A percentile compares a stretch with the other conserved stretches of the same genome.
Conservation (phyloP, 805 yeast species). For the Ogataea paraovalis region DNA sequence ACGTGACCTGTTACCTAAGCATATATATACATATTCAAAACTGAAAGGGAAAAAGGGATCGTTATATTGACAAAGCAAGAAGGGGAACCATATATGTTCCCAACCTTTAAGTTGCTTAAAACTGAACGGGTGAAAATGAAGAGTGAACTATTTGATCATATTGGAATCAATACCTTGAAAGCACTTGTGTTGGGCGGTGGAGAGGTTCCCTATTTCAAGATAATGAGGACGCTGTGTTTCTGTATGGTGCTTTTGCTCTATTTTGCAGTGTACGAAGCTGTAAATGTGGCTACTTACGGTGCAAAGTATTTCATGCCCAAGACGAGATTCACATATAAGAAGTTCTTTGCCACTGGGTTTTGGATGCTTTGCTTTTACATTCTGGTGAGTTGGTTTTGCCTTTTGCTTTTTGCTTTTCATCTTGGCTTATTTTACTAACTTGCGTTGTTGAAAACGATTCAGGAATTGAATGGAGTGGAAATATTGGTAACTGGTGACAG, state of each 20-base stretch:
- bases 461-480: constrained; percentile 36
- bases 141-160: constrained; percentile 20
- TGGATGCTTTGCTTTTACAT: constrained; percentile 31
- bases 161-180: constrained; percentile 16
- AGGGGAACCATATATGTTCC: too few relatives aligned
- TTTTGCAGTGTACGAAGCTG: constrained; percentile 13
- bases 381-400: constrained; percentile 16
- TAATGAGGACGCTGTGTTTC: constrained; percentile 21
- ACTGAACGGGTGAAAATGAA: too few relatives aligned
- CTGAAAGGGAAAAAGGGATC: too few relatives aligned
- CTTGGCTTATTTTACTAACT: not conserved
- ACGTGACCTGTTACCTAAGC: too few relatives aligned
- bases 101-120: too few relatives aligned
- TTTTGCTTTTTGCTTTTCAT: too few relatives aligned
- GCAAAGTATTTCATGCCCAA: constrained; percentile 22
- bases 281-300: constrained; percentile 13
- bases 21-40: too few relatives aligned
- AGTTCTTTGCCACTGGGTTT: constrained; percentile 27
- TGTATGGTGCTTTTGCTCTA: constrained; percentile 17
- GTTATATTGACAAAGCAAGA: not conserved
- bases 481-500: constrained; percentile 42
- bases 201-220: not conserved
- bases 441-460: too few relatives aligned
- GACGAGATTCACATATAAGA: constrained; percentile 16
- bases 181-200: constrained; percentile 9